Percentiles rank a stretch among this genome's conserved stretches.
Evolutionary conservation across 2,329 filamentous ascomycete genomes (phyloP).

Genomic region (Pseudocercospora cruenta): DNA sequence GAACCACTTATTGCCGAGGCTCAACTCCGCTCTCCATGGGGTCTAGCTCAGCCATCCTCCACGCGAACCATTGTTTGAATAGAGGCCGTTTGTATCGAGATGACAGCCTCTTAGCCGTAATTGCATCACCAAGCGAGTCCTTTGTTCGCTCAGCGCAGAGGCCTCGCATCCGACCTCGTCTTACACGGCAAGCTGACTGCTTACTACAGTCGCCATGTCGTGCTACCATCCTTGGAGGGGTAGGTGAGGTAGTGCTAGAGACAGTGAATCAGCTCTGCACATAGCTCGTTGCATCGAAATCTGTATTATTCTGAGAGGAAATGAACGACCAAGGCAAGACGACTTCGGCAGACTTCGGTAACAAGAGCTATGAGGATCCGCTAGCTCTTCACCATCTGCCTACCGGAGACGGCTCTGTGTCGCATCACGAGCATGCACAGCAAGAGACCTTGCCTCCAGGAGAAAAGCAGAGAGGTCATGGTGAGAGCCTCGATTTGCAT

Average conservation of each 20-base stretch:
- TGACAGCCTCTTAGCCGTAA: constrained; percentile 3
- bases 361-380: background rate
- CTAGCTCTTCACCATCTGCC: constrained; percentile 12
- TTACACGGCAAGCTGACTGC: background rate
- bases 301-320: background rate
- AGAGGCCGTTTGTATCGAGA: background rate
- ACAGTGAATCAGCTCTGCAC: background rate
- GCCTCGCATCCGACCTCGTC: background rate
- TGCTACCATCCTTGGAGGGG: background rate
- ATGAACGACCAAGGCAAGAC: background rate
- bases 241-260: background rate
- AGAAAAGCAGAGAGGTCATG: constrained; percentile 10
- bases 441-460: constrained; percentile 14
- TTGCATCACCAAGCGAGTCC: background rate
- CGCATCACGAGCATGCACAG: constrained; percentile 14
- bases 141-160: background rate
- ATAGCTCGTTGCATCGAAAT: background rate
- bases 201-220: background rate
- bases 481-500: constrained; percentile 7
- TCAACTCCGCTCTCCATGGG: background rate
- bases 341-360: background rate
- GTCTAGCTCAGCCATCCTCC: background rate
- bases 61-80: background rate
- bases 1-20: background rate
- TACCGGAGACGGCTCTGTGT: background rate